Conservation (phyloP, 2,329 filamentous ascomycete genomes). For the Capronia epimyces region DNA sequence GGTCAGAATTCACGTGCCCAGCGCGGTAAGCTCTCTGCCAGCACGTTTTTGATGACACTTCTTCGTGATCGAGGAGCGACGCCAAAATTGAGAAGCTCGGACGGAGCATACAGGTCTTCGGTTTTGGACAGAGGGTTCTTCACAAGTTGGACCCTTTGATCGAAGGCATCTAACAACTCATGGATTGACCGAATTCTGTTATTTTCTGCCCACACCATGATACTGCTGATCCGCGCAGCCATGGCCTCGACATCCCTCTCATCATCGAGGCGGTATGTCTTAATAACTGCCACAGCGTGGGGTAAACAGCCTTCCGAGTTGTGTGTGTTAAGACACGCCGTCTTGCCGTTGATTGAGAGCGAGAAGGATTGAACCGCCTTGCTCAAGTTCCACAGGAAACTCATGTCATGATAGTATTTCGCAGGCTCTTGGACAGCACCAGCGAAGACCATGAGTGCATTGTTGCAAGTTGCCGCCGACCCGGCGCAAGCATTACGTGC, state of each 20-base stretch:
- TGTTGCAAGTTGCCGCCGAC: slow-evolving; percentile 26
- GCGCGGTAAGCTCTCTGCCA: slow-evolving; percentile 13
- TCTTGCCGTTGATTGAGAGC: slow-evolving; percentile 24
- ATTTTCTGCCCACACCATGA: slow-evolving; percentile 25
- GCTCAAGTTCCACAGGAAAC: slow-evolving; percentile 20
- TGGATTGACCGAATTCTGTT: slow-evolving; percentile 21
- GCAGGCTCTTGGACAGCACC: slow-evolving; percentile 15
- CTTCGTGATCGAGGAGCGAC: neutral
- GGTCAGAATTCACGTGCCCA: slow-evolving; percentile 8
- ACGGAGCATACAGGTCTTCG: slow-evolving; percentile 1
- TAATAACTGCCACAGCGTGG: slow-evolving; percentile 19
- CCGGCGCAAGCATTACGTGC: slow-evolving; percentile 21
- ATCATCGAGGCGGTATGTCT: slow-evolving; percentile 23
- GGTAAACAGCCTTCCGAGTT: slow-evolving; percentile 22
- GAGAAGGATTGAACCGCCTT: slow-evolving; percentile 26
- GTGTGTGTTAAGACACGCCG: slow-evolving; percentile 24
- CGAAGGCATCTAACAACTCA: slow-evolving; percentile 20
- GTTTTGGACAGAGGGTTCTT: neutral
- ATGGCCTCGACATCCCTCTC: slow-evolving; percentile 23
- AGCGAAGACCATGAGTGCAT: slow-evolving; percentile 26
- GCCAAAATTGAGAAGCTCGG: slow-evolving; percentile 4
- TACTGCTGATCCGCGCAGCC: slow-evolving; percentile 19
- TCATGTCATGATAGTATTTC: slow-evolving; percentile 6
- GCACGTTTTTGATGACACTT: slow-evolving; percentile 11
- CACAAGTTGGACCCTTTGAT: slow-evolving; percentile 12